Conservation (phyloP, 345 rosid genomes). For the Hypericum perforatum region DNA sequence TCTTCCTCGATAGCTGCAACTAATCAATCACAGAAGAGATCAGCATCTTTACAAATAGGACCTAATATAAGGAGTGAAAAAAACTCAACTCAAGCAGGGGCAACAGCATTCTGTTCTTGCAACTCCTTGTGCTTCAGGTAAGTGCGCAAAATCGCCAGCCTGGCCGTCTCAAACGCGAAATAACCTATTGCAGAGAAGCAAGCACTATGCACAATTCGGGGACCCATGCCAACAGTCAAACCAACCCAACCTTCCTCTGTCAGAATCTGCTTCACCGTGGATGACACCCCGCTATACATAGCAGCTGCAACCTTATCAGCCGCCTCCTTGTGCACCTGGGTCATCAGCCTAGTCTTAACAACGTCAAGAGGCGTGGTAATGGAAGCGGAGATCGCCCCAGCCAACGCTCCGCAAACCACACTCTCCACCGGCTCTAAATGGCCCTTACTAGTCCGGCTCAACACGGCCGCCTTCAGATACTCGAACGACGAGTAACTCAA, state of each 20-base stretch:
- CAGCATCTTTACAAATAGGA: too few species aligned
- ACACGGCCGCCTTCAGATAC: conserved; percentile 70
- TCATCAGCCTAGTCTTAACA: conserved; percentile 91
- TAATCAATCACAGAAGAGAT: too few species aligned
- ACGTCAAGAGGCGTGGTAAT: conserved; percentile 86
- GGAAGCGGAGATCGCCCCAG: conserved; percentile 91
- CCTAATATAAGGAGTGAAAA: too few species aligned
- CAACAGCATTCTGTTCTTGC: conserved; percentile 14
- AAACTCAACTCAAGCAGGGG: too few species aligned
- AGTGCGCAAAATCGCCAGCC: conserved; percentile 60
- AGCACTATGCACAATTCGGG: conserved; percentile 87
- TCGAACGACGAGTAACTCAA: conserved; percentile 86
- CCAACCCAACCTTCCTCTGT: conserved; percentile 92
- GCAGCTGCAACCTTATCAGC: neutral
- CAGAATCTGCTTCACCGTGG: conserved; percentile 63
- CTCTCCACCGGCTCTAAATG: conserved; percentile 79
- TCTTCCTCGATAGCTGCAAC: too few species aligned
- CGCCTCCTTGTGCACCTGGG: conserved; percentile 50
- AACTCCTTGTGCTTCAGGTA: conserved; percentile 57
- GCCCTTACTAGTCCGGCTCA: conserved; percentile 45
- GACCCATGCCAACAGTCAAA: conserved; percentile 75
- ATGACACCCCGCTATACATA: neutral
- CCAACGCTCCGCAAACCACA: conserved; percentile 78
- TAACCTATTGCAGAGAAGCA: conserved; percentile 83
- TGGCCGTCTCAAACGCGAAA: conserved; percentile 91